Base-by-base conservation (phyloP, 257 asterid genomes). In the Solanum bulbocastanum region DNA sequence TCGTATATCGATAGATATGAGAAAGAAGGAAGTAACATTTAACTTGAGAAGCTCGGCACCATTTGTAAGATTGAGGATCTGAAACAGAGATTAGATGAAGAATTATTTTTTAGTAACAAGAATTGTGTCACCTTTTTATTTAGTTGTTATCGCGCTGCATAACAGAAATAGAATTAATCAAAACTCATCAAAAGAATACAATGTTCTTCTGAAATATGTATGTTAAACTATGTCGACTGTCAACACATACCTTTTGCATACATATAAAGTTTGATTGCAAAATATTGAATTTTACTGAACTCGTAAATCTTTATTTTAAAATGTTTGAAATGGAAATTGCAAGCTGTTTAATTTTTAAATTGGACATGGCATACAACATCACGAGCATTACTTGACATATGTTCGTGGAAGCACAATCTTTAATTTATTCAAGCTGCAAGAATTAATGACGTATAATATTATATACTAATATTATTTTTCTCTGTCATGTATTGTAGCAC, bases 331-430 rank as follows among this genome's bases (percentile, higher is more conserved):
- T 30, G 30, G 13, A 46, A 20, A 81, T 18, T 82, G 30, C 69
- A 18, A 82, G 86, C 2, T 87, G 90, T 68, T 75, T 88, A 84
- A 18, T 88, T 56, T 72, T 87, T 18, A 79, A 87, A 4, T 58
- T 22, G 68, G 84, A 83, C 78, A 69, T 89, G 89, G 83, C 40
- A 52, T 68, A 75, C 91, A 89, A 91, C 89, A 86, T 83, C 88
- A 65, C 44, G 60, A 87, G 82, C 90, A 84, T 88, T 83, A 87
- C 83, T 84, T 62, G 68, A 39, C 74, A 65, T 84, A 87, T 75
- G 82, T 87, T 88, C 91, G 91, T 89, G 93, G 89, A 88, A 87
- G 90, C 91, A 88, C 89, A 68, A 82, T 79, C 42, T 83, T 52
- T 33, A 33, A 72, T 33, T 72, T 65, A 87, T 40, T 71, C 86